These are phyloP conservation scores for Termitomyces sp. DNA, from an alignment of 768 basidiomycete genomes.

Conservation along the genomic window DNA sequence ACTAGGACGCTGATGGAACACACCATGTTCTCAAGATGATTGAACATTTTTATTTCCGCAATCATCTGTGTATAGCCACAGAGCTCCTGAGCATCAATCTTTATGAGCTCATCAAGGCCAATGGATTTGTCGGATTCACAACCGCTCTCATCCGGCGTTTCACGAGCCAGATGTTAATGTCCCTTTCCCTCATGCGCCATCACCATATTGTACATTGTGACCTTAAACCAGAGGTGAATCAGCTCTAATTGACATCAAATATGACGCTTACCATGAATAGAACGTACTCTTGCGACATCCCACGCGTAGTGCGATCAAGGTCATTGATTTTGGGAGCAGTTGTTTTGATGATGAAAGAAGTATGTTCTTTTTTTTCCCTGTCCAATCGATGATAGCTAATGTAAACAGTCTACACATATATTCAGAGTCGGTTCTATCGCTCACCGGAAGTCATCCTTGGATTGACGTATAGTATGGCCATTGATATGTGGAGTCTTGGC, in stretches of 20 bases:
- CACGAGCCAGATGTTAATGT: slow-evolving; percentile 91
- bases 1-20: slow-evolving; percentile 91
- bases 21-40: slow-evolving; percentile 98
- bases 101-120: slow-evolving; percentile 98
- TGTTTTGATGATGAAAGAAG: slow-evolving; percentile 99
- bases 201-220: slow-evolving; percentile 99
- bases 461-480: slow-evolving; percentile 99
- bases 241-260: neutral
- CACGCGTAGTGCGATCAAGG: slow-evolving; percentile 93
- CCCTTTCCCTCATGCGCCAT: slow-evolving; percentile 88
- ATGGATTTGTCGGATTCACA: slow-evolving; percentile 97
- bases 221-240: slow-evolving; percentile 89
- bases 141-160: slow-evolving; percentile 93
- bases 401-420: slow-evolving; percentile 90
- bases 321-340: slow-evolving; percentile 98
- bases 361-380: slow-evolving; percentile 30
- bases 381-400: neutral
- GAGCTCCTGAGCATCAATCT: slow-evolving; percentile 97
- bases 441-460: slow-evolving; percentile 99
- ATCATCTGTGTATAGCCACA: slow-evolving; percentile 97
- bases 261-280: slow-evolving; percentile 31
- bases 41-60: slow-evolving; percentile 96
- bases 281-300: slow-evolving; percentile 94
- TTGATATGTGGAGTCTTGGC: slow-evolving; percentile 99
- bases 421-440: slow-evolving; percentile 99